Evolutionary conservation across 306 rosid species (phyloP).

Genomic region (apple (Malus domestica)): ASM211411v1 NC_041801.1:22946001-22946500

Average conservation of each 20-base stretch:
- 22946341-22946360: neutral
- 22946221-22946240: neutral
- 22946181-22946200: neutral
- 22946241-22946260: neutral
- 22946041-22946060: constrained; percentile 5
- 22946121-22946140: neutral
- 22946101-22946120: constrained; percentile 2
- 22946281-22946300: neutral
- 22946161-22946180: neutral
- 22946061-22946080: neutral
- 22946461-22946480: no score
- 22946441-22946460: no score
- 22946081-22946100: constrained; percentile 17
- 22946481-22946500: no score
- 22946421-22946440: no score
- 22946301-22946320: neutral
- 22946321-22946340: neutral
- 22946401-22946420: no score
- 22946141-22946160: neutral
- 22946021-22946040: constrained; percentile 7
- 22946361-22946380: no score
- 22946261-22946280: neutral
- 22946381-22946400: no score
- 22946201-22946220: neutral
- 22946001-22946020: neutral